phyloP scores from a whole-genome alignment of 1,139 yeast genomes.

The Geotrichum candidum region DNA sequence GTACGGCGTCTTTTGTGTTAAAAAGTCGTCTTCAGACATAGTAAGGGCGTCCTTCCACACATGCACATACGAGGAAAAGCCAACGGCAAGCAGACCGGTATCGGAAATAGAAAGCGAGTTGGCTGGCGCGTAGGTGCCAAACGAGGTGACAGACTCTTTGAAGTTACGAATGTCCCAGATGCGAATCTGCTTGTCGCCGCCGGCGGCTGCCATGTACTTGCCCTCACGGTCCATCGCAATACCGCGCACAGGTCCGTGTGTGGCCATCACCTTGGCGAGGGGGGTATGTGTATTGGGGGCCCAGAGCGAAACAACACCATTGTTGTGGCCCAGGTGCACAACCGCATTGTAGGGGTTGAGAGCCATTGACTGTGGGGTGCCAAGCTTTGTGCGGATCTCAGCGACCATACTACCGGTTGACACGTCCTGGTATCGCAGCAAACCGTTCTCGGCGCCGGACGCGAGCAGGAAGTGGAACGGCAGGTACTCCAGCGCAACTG shows the following conservation, averaged over 20 bases:
- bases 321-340: constrained; percentile 86
- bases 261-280: constrained; percentile 69
- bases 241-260: constrained; percentile 83
- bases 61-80: constrained; percentile 94
- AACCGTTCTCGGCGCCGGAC: constrained; percentile 85
- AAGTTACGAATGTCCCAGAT: constrained; percentile 92
- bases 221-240: constrained; percentile 90
- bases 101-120: constrained; percentile 76
- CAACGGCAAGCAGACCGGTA: constrained; percentile 76
- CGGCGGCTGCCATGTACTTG: constrained; percentile 87
- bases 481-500: constrained; percentile 73
- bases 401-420: constrained; percentile 84
- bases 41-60: constrained; percentile 44
- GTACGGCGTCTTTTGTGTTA: constrained; percentile 66
- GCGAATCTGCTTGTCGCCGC: constrained; percentile 77
- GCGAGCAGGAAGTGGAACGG: constrained; percentile 89
- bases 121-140: constrained; percentile 85
- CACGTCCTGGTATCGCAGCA: constrained; percentile 87
- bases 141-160: constrained; percentile 52
- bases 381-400: constrained; percentile 79
- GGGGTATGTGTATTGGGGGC: constrained; percentile 87
- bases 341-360: constrained; percentile 97
- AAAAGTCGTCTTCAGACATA: constrained; percentile 28
- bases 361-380: constrained; percentile 82
- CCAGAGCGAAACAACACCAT: constrained; percentile 92